Evolutionary conservation across 169 alveolate genomes (phyloP).

Genomic region (Plasmodium ovale): DNA sequence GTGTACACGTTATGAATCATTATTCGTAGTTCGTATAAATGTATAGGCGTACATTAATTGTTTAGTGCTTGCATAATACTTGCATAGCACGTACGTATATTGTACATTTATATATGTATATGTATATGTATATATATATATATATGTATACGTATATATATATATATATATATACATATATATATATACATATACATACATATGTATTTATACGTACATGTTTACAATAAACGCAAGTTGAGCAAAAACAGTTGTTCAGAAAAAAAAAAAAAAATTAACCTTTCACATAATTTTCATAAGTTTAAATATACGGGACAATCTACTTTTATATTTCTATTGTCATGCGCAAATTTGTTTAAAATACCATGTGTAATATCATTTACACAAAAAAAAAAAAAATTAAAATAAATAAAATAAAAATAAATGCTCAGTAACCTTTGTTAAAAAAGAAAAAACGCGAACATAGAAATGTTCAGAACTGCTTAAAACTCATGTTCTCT

Average conservation of each 20-base stretch:
- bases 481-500: too few species aligned
- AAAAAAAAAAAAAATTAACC: too few species aligned
- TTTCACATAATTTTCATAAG: too few species aligned
- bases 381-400: background rate
- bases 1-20: background rate
- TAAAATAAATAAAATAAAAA: too few species aligned
- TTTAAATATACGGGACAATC: background rate
- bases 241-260: background rate
- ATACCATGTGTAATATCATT: background rate
- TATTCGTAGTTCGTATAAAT: too few species aligned
- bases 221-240: background rate
- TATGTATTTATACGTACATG: background rate
- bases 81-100: too few species aligned
- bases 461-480: too few species aligned
- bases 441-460: too few species aligned
- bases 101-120: too few species aligned
- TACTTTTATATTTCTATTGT: background rate
- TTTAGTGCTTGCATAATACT: too few species aligned
- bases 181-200: background rate
- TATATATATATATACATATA: background rate
- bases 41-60: too few species aligned
- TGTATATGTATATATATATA: background rate
- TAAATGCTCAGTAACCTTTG: too few species aligned
- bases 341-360: background rate
- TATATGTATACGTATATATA: slow-evolving; percentile 2